Conservation (phyloP, 495 filamentous ascomycete species). For the Hypoxylon intermedium region DNA sequence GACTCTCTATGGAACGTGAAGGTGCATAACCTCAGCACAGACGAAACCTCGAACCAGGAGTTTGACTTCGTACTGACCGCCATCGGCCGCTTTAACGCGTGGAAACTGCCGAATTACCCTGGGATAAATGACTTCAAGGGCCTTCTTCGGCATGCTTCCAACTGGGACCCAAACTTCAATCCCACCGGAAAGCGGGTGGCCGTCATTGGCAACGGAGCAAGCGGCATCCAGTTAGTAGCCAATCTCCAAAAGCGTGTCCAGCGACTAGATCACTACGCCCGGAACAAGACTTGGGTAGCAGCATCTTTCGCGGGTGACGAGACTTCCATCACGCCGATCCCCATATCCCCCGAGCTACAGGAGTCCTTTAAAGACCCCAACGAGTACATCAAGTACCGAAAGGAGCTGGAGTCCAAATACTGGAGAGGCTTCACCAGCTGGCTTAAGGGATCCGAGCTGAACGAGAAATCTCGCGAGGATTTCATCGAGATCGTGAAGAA, state of each 20-base stretch:
- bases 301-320: slow-evolving; percentile 54
- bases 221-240: slow-evolving; percentile 65
- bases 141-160: slow-evolving; percentile 58
- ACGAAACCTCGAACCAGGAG: slow-evolving; percentile 43
- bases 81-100: slow-evolving; percentile 62
- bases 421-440: slow-evolving; percentile 64
- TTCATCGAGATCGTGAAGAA: slow-evolving; percentile 62
- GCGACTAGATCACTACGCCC: slow-evolving; percentile 68
- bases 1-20: slow-evolving; percentile 60
- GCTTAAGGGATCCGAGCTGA: slow-evolving; percentile 62
- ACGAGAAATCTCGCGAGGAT: slow-evolving; percentile 53
- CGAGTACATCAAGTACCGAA: slow-evolving; percentile 52
- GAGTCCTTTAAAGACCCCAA: slow-evolving; percentile 52
- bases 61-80: slow-evolving; percentile 63
- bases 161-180: slow-evolving; percentile 62
- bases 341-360: slow-evolving; percentile 58
- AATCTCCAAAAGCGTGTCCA: slow-evolving; percentile 60
- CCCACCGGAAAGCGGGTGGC: slow-evolving; percentile 55
- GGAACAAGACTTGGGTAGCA: slow-evolving; percentile 74
- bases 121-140: slow-evolving; percentile 64
- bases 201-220: slow-evolving; percentile 67
- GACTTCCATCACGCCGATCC: slow-evolving; percentile 53
- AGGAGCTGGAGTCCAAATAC: slow-evolving; percentile 62
- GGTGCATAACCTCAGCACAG: slow-evolving; percentile 41
- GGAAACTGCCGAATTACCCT: slow-evolving; percentile 63